A percentile compares a stretch with the other conserved stretches of the same genome.
Conservation (phyloP, 2,329 filamentous ascomycete species). For the Reticulascus tulasneorum region DNA sequence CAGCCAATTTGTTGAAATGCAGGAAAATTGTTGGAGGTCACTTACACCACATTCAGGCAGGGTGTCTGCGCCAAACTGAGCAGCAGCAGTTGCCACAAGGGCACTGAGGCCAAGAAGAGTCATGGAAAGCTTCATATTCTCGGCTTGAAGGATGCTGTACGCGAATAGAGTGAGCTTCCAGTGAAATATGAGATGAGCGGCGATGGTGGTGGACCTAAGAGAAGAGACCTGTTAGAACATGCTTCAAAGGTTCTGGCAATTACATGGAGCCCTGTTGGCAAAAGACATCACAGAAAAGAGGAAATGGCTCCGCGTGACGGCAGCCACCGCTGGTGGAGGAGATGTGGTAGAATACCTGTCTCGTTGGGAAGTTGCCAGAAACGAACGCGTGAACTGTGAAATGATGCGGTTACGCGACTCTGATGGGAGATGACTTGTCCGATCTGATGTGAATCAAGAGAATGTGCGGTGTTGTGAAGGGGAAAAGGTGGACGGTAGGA, state of each 20-base stretch:
- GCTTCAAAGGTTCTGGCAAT: neutral
- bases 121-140: constrained; percentile 10
- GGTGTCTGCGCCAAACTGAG: constrained; percentile 29
- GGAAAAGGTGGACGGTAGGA: constrained; percentile 1
- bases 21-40: too few species aligned
- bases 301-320: neutral
- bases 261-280: too few species aligned
- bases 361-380: neutral
- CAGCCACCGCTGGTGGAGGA: neutral
- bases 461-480: neutral
- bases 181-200: neutral
- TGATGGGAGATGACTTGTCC: too few species aligned
- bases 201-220: constrained; percentile 1
- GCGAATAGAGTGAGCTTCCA: constrained; percentile 5
- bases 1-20: constrained; percentile 5
- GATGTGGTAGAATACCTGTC: neutral
- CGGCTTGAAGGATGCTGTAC: neutral
- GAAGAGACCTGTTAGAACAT: too few species aligned
- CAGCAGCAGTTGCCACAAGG: constrained; percentile 34
- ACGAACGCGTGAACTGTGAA: neutral
- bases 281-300: neutral
- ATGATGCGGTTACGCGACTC: too few species aligned
- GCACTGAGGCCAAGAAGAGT: constrained; percentile 22
- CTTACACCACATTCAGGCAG: constrained; percentile 53
- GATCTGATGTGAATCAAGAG: constrained; percentile 3